phyloP scores from a whole-genome alignment of 2,329 filamentous ascomycete genomes.

The Talaromyces sp. region DNA sequence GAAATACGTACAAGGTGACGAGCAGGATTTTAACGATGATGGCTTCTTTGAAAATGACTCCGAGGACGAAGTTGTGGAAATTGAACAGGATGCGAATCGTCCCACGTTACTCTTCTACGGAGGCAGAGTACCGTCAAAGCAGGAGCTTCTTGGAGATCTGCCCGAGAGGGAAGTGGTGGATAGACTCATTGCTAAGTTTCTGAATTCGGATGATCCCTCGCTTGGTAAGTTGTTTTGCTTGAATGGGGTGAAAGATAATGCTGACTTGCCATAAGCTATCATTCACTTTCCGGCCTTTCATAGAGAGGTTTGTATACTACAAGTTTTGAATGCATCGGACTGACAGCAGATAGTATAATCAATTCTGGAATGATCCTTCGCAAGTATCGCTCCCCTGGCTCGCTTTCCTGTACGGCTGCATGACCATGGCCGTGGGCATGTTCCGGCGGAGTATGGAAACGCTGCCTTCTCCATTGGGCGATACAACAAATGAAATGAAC shows the following conservation, averaged over 20 bases:
- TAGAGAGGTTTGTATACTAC: slow-evolving; percentile 32
- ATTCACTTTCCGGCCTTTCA: slow-evolving; percentile 33
- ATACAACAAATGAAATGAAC: slow-evolving; percentile 29
- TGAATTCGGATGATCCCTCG: slow-evolving; percentile 33
- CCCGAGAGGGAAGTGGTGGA: slow-evolving; percentile 32
- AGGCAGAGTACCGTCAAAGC: slow-evolving; percentile 25
- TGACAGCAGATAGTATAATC: slow-evolving; percentile 25
- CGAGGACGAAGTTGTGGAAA: slow-evolving; percentile 26
- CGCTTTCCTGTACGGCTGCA: slow-evolving; percentile 28
- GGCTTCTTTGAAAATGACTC: slow-evolving; percentile 13
- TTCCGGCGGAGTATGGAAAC: slow-evolving; percentile 26
- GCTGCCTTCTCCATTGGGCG: slow-evolving; percentile 21
- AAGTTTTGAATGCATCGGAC: neutral
- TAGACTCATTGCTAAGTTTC: slow-evolving; percentile 32
- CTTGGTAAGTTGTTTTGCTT: slow-evolving; percentile 24
- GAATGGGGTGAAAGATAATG: neutral
- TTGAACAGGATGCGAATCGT: slow-evolving; percentile 22
- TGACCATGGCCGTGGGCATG: slow-evolving; percentile 29
- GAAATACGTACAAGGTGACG: slow-evolving; percentile 25
- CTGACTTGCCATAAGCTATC: slow-evolving; percentile 23
- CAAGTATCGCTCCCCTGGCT: slow-evolving; percentile 31
- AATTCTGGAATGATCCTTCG: slow-evolving; percentile 31
- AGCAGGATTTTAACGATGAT: neutral
- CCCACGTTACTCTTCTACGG: slow-evolving; percentile 31
- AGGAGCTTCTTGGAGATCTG: slow-evolving; percentile 33